Evolutionary conservation across 2,329 filamentous ascomycete genomes (phyloP), one percentile per base, ranked within the genome.

Genomic region (Didymella exigua): DNA sequence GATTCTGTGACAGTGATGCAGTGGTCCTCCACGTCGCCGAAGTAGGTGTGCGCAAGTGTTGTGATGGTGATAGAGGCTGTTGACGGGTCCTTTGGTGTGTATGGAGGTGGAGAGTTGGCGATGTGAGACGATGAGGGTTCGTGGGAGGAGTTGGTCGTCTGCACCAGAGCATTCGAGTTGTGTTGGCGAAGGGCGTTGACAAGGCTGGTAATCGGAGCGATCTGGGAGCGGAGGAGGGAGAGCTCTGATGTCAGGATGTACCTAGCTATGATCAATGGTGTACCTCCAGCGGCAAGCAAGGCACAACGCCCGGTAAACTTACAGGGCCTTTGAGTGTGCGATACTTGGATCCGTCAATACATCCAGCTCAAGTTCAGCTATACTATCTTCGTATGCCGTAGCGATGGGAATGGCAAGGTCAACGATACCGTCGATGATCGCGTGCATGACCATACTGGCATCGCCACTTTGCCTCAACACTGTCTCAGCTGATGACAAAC

Each of bases 151-250:
- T n/a, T 26, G 19, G 59, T 70, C 73, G 74, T 61, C 31, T 77
- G 76, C 1, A 72, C 67, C 16, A 62, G 53, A 11, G 68, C 59
- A 13, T 72, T 69, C 16, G 56, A 46, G 31, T 65, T 89, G 77
- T 96, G 93, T 62, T 96, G 92, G 55, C 91, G 87, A n/a, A 97
- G 81, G 0, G 91, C 86, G 67, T 89, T 93, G 74, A 97, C 90
- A 2, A 97, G 81, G 38, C 89, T 88, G 56, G 89, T 85, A 36
- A 96, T 89, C 0, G 93, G 93, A 62, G 89, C 89, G 67, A 96
- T 87, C 51, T 91, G 89, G 67, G 86, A 90, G 41, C 91, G 84
- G 68, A 97, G 86, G 74, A 93, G 89, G 68, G 91, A 89, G 58
- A 93, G 87, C 70, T 95, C 90, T 4, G 88, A 89, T 4, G 89